A percentile compares a stretch with the other conserved stretches of the same genome.
Evolutionary conservation across 2,329 filamentous ascomycete genomes (phyloP).

Genomic region (Fusarium pininemorale): DNA sequence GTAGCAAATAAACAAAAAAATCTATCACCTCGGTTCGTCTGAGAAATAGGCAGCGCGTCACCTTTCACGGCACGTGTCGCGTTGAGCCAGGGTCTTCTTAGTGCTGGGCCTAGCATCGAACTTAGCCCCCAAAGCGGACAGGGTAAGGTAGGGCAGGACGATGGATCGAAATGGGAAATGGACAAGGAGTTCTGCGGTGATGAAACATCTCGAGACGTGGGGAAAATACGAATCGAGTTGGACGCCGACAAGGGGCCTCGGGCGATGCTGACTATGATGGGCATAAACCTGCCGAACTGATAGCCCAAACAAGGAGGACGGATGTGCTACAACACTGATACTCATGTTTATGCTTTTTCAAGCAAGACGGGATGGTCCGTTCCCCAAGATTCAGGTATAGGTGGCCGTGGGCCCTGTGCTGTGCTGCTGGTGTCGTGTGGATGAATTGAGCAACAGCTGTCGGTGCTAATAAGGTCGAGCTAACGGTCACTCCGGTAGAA

Average conservation of each 20-base stretch:
- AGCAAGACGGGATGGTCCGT: conserved; percentile 37
- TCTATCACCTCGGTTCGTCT: conserved; percentile 1
- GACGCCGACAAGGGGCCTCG: conserved; percentile 21
- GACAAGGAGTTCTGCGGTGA: conserved; percentile 31
- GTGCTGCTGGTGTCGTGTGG: not conserved
- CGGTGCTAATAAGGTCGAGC: not conserved
- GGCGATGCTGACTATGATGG: conserved; percentile 16
- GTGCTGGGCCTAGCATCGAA: conserved; percentile 7
- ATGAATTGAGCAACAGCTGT: not conserved
- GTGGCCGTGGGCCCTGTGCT: not conserved
- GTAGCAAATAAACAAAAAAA: not conserved
- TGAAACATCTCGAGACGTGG: conserved; percentile 43
- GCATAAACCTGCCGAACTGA: conserved; percentile 21
- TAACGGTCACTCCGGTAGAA: conserved; percentile 12
- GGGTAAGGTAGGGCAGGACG: conserved; percentile 4
- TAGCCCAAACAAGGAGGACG: conserved; percentile 27
- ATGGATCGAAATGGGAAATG: conserved; percentile 26
- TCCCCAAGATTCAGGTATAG: conserved; percentile 37
- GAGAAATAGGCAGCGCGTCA: conserved; percentile 27
- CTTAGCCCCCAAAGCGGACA: conserved; percentile 4
- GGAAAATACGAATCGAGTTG: conserved; percentile 43
- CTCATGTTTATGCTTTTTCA: not conserved
- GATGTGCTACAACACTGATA: conserved; percentile 16
- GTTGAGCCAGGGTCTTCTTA: conserved; percentile 12
- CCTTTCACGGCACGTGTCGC: conserved; percentile 35